Base-by-base conservation (phyloP, 306 rosid species). In the Cotoneaster glaucophyllus region DNA sequence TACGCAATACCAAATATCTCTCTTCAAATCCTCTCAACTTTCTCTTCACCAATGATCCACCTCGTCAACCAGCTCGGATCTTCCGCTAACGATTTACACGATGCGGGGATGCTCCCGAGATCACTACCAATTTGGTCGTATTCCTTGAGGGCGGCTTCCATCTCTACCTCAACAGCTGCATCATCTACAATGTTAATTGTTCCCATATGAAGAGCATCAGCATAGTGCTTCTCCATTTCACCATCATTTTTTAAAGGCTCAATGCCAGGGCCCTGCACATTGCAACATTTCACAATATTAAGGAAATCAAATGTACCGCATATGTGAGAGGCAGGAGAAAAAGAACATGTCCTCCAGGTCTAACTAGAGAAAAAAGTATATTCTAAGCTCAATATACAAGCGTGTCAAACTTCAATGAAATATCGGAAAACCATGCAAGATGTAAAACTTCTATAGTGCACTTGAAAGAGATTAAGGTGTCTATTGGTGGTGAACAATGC, bases 1-100 rank as follows among this genome's bases (percentile, higher is more conserved):
- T 19, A 8, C 5, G 29, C 17, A 34, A 50, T 1, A 67, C 19
- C 13, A 28, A 67, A 22, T 19, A 22, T 19, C 37, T 65, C 19
- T 45, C 14, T 29, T 85, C 77, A 90, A 74, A 82, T 53, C 56
- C 88, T 85, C 21, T 84, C 86, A 34, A 84, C 76, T 81, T 87
- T 86, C 85, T 90, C 97, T 64, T 90, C 96, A 77, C 93, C 96
- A 84, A 86, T 74, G 71, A 95, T 86, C 93, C 93, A 90, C 79
- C 96, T 85, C 1, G 97, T 85, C 91, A 95, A 81, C 98, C 98
- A 95, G 77, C 97, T 92, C 15, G 96, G 93, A 81, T 95, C 97
- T 71, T 84, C 88, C 5, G 93, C 90, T 64, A 85, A 81, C 78
- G 76, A 89, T 82, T 81, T 92, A 76, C 96, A 86, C 8, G 95